Evolutionary conservation across 2,329 filamentous ascomycete species (phyloP), one percentile per base, ranked within the genome.

Genomic region (Fusarium sp.): DNA sequence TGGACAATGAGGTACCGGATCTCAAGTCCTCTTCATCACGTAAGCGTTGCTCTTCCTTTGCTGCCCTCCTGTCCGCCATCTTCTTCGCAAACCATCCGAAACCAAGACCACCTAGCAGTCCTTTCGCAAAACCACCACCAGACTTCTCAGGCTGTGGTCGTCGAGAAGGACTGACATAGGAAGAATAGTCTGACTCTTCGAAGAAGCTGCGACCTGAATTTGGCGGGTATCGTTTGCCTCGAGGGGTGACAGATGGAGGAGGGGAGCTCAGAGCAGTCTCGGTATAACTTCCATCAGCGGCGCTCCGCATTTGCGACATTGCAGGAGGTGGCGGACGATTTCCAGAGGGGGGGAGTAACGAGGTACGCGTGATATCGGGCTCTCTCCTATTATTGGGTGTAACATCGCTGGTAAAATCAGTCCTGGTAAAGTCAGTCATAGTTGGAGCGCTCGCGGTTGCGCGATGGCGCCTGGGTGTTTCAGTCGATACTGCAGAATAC

Each of bases 41-140:
- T 9, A 83, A 42, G 43, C 87, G 83, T 35, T 86, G 86, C 56
- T 86, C 87, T 67, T 87, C 87, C 60, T 83, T 83, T 69, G 78
- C 84, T 67, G 83, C 79, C 57, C 83, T 83, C 75, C 90, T 82
- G 80, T 90, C 86, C 74, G 88, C 89, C 80, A 93, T 86, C 79
- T 89, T 89, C 82, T 88, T 91, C 11, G 89, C 88, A 53, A 95
- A 83, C 84, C 92, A 93, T 13, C 92, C 93, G 38, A 92, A 84
- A 4, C 92, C 92, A 32, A 94, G 81, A 4, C 91, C 86, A 13
- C 88, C 90, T 56, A 91, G 78, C 19, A 90, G 75, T 2, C 88
- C 88, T 73, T 92, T 89, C 28, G 86, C 87, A n/a, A 86, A 81
- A 2, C 86, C 86, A 70, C 88, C 86, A 18, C 81, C 82, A 63